Base-by-base conservation (phyloP, 1,284 basidiomycete genomes). In the Tilletia caries region DNA sequence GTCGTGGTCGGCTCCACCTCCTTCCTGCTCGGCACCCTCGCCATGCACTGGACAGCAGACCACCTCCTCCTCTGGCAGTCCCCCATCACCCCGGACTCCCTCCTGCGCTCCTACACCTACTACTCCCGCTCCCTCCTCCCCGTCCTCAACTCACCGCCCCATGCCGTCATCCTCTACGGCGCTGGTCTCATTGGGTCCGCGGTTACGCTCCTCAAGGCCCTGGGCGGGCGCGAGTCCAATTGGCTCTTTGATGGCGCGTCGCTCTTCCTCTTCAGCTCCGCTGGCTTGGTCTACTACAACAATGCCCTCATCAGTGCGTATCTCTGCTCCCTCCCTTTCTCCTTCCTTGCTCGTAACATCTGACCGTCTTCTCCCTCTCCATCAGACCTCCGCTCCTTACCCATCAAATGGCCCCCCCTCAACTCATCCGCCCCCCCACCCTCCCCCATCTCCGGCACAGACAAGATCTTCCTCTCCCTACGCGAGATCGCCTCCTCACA, bases 201-300 rank as follows among this genome's bases (percentile, higher is more conserved):
- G 8, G 29, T 32, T 5, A 46, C 64, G n/a, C 70, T 75, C 13
- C 71, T 70, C 52, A 81, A 82, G 65, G 75, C 78, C 3, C 65
- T 76, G 37, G 75, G 76, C 25, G 78, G 81, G 25, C 70, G 73
- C 15, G 78, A 82, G 62, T 80, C 76, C 71, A 83, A 83, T 68
- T 80, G 78, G 81, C 76, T 83, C 43, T 83, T 83, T 64, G 81
- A 83, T 43, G 81, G 81, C 3, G 81, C 81, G 12, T 80, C 78
- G 33, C 74, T 83, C 25, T 83, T 82, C 73, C 76, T 82, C 48
- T 79, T 82, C 34, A 75, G 75, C n/a, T 76, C 81, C 15, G 71
- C 72, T 0, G 77, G 73, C 46, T 67, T 82, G 23, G 74, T 82
- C 62, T 80, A 77, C 70, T 73, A 76, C 62, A 76, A 76, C 67